phyloP scores from a whole-genome alignment of 2,329 filamentous ascomycete species.

The Paraconiothyrium sp. region DNA sequence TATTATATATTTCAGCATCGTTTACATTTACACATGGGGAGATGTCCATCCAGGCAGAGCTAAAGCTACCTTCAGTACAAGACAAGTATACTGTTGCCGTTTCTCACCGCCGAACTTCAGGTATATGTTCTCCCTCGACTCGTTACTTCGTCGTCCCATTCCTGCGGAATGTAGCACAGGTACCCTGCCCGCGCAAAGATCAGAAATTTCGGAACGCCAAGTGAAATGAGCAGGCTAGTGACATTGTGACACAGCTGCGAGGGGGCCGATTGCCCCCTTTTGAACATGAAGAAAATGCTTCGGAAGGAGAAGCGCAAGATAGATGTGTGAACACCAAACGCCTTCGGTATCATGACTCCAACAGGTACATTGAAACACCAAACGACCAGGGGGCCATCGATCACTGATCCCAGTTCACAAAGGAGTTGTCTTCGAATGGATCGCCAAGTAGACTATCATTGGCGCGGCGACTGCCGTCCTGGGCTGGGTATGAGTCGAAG shows the following conservation, averaged over 20 bases:
- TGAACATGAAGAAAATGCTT: not conserved
- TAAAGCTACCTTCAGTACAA: not conserved
- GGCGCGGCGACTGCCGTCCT: not conserved
- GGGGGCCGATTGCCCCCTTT: not conserved
- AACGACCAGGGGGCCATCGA: not conserved
- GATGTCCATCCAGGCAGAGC: not conserved
- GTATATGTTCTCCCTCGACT: slow-evolving; percentile 3
- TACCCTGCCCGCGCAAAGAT: not conserved
- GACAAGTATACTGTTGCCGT: slow-evolving; percentile 8
- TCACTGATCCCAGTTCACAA: slow-evolving; percentile 21
- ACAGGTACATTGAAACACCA: not conserved
- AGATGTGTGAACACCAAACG: slow-evolving; percentile 1
- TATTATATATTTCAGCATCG: not conserved
- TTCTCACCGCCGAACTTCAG: not conserved
- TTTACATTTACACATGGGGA: not conserved
- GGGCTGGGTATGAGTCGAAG: slow-evolving; percentile 13
- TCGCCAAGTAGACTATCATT: slow-evolving; percentile 11
- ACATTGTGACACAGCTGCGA: not conserved
- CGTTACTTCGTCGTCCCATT: not conserved
- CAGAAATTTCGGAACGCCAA: not conserved
- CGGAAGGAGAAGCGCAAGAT: not conserved
- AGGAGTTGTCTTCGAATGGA: slow-evolving; percentile 15
- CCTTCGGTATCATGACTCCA: slow-evolving; percentile 3
- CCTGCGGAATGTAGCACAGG: not conserved
- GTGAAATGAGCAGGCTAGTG: not conserved